phyloP scores from a whole-genome alignment of 257 asterid genomes.

The Jacaranda mimosifolia region DNA sequence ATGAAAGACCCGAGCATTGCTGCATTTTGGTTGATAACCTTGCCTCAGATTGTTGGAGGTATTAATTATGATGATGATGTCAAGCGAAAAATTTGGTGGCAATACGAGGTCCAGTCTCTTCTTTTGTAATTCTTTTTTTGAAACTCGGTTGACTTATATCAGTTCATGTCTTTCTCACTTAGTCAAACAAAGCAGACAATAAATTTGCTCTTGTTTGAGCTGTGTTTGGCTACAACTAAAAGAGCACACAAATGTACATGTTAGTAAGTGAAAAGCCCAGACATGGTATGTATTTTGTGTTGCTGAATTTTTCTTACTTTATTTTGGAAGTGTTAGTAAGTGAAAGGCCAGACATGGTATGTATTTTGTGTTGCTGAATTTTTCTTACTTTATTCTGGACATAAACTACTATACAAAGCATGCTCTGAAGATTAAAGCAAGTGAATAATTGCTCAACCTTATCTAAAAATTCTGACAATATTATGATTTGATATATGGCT shows the following conservation, averaged over 20 bases:
- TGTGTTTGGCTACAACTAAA: slow-evolving; percentile 23
- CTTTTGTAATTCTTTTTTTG: not conserved
- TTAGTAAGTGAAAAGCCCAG: not conserved
- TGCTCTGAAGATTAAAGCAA: too few species aligned
- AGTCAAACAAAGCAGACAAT: slow-evolving; percentile 15
- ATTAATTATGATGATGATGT: slow-evolving; percentile 87
- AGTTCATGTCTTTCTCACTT: slow-evolving; percentile 5
- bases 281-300: not conserved
- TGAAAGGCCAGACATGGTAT: not conserved
- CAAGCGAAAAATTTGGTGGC: slow-evolving; percentile 97
- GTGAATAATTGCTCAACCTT: too few species aligned
- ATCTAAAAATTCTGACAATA: too few species aligned
- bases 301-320: too few species aligned
- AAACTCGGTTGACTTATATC: slow-evolving; percentile 13
- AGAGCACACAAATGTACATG: slow-evolving; percentile 10
- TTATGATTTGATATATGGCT: too few species aligned
- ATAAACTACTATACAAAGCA: not conserved
- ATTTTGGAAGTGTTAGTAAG: not conserved
- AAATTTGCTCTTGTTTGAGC: not conserved
- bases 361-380: not conserved
- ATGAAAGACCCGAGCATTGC: slow-evolving; percentile 99
- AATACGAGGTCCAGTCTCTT: slow-evolving; percentile 72
- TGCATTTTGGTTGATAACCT: slow-evolving; percentile 93
- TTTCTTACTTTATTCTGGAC: slow-evolving; percentile 3
- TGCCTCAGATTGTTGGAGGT: slow-evolving; percentile 95